These are phyloP conservation scores for Dactylellina parvicollis DNA, from an alignment of 2,329 filamentous ascomycete genomes.

Conservation along the genomic window DNA sequence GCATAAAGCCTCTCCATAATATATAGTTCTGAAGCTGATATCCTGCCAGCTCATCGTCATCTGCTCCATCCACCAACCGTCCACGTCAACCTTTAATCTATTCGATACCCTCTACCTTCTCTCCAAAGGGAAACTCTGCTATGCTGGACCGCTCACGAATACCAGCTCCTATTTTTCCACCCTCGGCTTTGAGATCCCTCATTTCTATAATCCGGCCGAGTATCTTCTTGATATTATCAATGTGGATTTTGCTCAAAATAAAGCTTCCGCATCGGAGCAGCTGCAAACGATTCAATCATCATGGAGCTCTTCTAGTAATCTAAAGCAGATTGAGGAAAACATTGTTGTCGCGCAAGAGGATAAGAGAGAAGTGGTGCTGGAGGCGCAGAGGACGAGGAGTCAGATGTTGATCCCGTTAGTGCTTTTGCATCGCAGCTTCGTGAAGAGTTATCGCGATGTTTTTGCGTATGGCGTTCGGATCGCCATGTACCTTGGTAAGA, in stretches of 20 bases:
- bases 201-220: conserved; percentile 81
- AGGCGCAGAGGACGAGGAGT: conserved; percentile 62
- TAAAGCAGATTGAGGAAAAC: conserved; percentile 56
- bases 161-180: conserved; percentile 72
- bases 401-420: conserved; percentile 67
- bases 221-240: conserved; percentile 82
- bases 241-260: conserved; percentile 70
- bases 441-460: conserved; percentile 85
- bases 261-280: conserved; percentile 57
- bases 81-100: conserved; percentile 78
- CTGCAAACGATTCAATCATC: conserved; percentile 61
- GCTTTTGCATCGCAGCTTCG: conserved; percentile 79
- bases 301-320: conserved; percentile 61
- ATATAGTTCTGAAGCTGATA: conserved; percentile 1
- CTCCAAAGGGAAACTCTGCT: conserved; percentile 75
- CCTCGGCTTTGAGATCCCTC: conserved; percentile 72
- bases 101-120: conserved; percentile 83
- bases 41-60: conserved; percentile 74
- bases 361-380: conserved; percentile 56
- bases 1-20: not conserved
- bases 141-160: conserved; percentile 72
- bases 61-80: conserved; percentile 86
- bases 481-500: conserved; percentile 77
- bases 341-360: conserved; percentile 59
- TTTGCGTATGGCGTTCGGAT: conserved; percentile 84